Evolutionary conservation across 768 basidiomycete genomes (phyloP).

Genomic region (Lentinula lateritia): DNA sequence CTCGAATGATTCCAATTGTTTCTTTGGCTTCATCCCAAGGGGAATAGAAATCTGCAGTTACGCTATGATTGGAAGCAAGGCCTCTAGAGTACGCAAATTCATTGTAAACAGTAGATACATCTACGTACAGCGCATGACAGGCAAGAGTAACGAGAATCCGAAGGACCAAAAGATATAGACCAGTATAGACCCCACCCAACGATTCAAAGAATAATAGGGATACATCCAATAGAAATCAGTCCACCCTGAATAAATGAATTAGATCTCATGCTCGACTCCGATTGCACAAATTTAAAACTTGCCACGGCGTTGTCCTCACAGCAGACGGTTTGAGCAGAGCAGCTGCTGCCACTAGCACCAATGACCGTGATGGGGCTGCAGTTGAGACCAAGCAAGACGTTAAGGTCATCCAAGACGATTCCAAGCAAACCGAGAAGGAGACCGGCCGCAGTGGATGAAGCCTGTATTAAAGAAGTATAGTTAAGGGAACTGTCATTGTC

Average conservation of each 20-base stretch:
- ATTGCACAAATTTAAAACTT: neutral
- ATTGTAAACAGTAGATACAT: neutral
- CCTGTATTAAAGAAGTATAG: neutral
- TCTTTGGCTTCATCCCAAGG: neutral
- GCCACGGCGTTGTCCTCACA: slow-evolving; percentile 7
- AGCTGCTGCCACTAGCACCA: slow-evolving; percentile 5
- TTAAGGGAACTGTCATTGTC: neutral
- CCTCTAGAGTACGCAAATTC: too few species aligned
- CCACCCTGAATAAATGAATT: slow-evolving; percentile 1
- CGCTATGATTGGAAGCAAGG: too few species aligned
- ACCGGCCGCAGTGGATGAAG: neutral
- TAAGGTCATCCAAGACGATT: neutral
- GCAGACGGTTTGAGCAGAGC: slow-evolving; percentile 7
- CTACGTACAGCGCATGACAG: too few species aligned
- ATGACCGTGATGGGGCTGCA: slow-evolving; percentile 6
- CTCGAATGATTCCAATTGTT: neutral
- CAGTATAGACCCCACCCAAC: neutral
- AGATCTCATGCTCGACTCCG: too few species aligned
- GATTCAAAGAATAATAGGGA: neutral
- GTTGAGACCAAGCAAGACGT: slow-evolving; percentile 3
- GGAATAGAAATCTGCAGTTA: neutral
- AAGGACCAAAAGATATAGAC: neutral
- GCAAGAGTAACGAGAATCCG: neutral
- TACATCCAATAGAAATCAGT: slow-evolving; percentile 11
- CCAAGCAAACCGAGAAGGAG: slow-evolving; percentile 3